Base-by-base conservation (phyloP, 179 eudicot genomes). In the Spergularia azorica region DNA sequence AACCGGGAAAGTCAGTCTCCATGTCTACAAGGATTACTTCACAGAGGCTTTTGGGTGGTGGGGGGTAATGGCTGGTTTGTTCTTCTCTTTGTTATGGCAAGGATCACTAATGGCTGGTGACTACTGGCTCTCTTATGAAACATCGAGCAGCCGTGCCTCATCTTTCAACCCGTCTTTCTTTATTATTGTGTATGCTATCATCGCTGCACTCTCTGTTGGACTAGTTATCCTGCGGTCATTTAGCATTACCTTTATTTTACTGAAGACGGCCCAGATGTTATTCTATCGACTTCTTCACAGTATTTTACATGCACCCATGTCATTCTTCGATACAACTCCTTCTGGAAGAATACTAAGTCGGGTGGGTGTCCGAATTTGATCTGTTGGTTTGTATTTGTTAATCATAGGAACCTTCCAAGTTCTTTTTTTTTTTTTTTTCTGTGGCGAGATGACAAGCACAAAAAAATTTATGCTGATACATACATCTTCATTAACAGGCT, bases 31-130 rank as follows among this genome's bases (percentile, higher is more conserved):
- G 78, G 75, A 83, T 74, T 95, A 93, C 76, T 82, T 88, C 88
- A 95, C 98, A 0, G 95, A 95, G 84, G 97, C 97, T 36, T 95
- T 87, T 65, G 97, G 99, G n/a, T 95, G 99, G 99, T 83, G 88
- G 90, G 98, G 99, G 48, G 89, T 86, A 15, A 83, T 67, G 4
- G 75, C 81, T n/a, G 87, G 85, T 32, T 38, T 94, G 66, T 15
- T 83, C 51, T 21, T 87, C 13, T 84, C 98, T 32, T 8, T 95
- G 8, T 6, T 79, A 3, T 95, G 98, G 98, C 97, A 93, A 82
- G 76, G 84, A 51, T 83, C 97, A 57, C 70, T 85, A 32, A 89
- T 95, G 99, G 86, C 88, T 2, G 83, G 91, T 73, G 99, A 95
- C 82, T 95, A 95, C 56, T 95, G 99, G 99, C 81, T 95, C 83